Conservation (phyloP, 225 moss, liverwort and hornwort genomes). For the Marchantia paleacea region DNA sequence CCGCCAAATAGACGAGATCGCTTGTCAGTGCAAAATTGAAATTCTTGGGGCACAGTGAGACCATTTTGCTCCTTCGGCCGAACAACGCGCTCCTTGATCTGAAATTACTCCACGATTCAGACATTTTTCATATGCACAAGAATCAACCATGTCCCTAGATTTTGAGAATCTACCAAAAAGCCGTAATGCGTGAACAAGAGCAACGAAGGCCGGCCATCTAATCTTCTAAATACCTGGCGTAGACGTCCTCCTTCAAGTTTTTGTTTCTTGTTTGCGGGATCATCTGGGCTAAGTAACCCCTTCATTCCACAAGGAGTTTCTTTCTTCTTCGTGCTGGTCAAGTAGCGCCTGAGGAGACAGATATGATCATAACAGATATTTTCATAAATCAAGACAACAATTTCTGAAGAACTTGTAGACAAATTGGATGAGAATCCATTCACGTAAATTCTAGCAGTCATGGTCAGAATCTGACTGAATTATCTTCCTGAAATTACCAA, state of each 20-base stretch:
- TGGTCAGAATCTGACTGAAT: no score
- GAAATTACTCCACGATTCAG: neutral
- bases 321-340: constrained; percentile 33
- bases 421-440: neutral
- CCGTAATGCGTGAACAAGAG: neutral
- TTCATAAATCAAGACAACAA: neutral
- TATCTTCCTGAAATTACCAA: neutral
- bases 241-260: constrained; percentile 78
- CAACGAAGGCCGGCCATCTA: neutral
- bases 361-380: no score
- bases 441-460: neutral
- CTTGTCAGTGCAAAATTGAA: constrained; percentile 70
- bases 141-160: neutral
- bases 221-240: constrained; percentile 49
- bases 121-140: neutral
- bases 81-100: constrained; percentile 56
- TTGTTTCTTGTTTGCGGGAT: constrained; percentile 73
- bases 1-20: constrained; percentile 49
- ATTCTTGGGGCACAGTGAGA: constrained; percentile 67
- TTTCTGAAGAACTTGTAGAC: neutral
- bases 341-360: constrained; percentile 16
- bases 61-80: constrained; percentile 35
- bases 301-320: constrained; percentile 24
- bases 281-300: constrained; percentile 32
- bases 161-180: no score